Percentiles rank a stretch among this genome's conserved stretches.
phyloP scores from a whole-genome alignment of 805 yeast species.

The Grigorovia jiainica region DNA sequence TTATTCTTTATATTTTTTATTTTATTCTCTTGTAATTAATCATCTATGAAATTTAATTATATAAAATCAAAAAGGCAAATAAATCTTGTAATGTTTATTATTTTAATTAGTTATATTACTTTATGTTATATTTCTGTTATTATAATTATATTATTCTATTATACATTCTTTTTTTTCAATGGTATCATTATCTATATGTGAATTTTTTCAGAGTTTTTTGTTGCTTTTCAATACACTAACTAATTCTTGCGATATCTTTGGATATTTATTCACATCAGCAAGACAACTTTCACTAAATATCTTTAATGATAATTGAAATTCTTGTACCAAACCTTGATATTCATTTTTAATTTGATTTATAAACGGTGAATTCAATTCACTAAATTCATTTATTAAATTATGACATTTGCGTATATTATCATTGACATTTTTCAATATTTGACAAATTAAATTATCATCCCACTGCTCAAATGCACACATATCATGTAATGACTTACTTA shows the following conservation, averaged over 20 bases:
- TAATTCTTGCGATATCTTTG: slow-evolving; percentile 9
- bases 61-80: no score
- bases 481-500: slow-evolving; percentile 19
- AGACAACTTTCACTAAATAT: slow-evolving; percentile 20
- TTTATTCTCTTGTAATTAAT: background rate
- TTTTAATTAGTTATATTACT: no score
- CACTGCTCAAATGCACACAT: slow-evolving; percentile 19
- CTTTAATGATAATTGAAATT: slow-evolving; percentile 22
- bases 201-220: background rate
- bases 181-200: background rate
- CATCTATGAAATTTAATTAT: background rate
- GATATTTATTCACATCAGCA: slow-evolving; percentile 8
- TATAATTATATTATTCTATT: no score
- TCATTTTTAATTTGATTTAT: slow-evolving; percentile 23
- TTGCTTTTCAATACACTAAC: slow-evolving; percentile 2
- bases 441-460: slow-evolving; percentile 12
- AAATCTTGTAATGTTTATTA: no score
- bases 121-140: no score
- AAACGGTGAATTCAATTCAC: slow-evolving; percentile 19
- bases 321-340: slow-evolving; percentile 23
- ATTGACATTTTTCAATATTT: slow-evolving; percentile 12
- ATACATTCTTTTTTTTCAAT: no score
- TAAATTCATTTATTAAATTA: slow-evolving; percentile 8
- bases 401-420: slow-evolving; percentile 7
- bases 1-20: background rate